Percentiles rank a stretch among this genome's conserved stretches.
Evolutionary conservation across 345 rosid genomes (phyloP).

Genomic region (Citrus sp.): DNA sequence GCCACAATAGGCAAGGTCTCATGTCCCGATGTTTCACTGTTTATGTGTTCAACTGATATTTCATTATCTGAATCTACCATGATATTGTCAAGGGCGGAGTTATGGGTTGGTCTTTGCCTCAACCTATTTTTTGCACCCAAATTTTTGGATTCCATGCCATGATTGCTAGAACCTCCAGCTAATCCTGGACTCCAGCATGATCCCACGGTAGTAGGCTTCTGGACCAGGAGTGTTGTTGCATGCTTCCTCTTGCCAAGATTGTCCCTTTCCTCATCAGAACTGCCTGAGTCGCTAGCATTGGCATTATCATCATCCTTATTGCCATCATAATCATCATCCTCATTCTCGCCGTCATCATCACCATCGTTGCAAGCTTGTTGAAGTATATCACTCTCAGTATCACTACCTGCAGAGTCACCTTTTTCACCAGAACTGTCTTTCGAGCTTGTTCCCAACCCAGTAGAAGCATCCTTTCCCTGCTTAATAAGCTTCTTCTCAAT

Average conservation of each 20-base stretch:
- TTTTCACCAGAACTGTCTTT: slow-evolving; percentile 19
- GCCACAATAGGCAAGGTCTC: slow-evolving; percentile 16
- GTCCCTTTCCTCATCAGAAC: slow-evolving; percentile 21
- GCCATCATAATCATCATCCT: slow-evolving; percentile 21
- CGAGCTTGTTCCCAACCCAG: slow-evolving; percentile 13
- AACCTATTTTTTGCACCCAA: slow-evolving; percentile 36
- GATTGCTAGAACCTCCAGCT: slow-evolving; percentile 26
- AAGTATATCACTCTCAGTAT: slow-evolving; percentile 27
- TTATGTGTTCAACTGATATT: slow-evolving; percentile 1
- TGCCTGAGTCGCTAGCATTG: slow-evolving; percentile 3
- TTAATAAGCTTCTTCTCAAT: slow-evolving; percentile 14
- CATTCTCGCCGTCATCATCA: slow-evolving; percentile 11
- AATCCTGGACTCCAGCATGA: slow-evolving; percentile 30
- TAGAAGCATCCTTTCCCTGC: slow-evolving; percentile 13
- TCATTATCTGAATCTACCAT: slow-evolving; percentile 45
- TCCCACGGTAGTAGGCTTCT: slow-evolving; percentile 18
- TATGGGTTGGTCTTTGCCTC: slow-evolving; percentile 56
- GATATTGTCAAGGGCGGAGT: slow-evolving; percentile 45
- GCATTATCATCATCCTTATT: slow-evolving; percentile 25
- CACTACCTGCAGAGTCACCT: slow-evolving; percentile 12
- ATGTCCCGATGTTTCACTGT: slow-evolving; percentile 11
- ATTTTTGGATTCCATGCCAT: slow-evolving; percentile 27
- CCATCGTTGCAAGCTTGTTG: slow-evolving; percentile 17
- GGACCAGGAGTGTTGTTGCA: neutral
- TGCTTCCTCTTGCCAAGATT: slow-evolving; percentile 1